phyloP scores from a whole-genome alignment of 2,329 filamentous ascomycete genomes.

The Fusarium abutilonis region DNA sequence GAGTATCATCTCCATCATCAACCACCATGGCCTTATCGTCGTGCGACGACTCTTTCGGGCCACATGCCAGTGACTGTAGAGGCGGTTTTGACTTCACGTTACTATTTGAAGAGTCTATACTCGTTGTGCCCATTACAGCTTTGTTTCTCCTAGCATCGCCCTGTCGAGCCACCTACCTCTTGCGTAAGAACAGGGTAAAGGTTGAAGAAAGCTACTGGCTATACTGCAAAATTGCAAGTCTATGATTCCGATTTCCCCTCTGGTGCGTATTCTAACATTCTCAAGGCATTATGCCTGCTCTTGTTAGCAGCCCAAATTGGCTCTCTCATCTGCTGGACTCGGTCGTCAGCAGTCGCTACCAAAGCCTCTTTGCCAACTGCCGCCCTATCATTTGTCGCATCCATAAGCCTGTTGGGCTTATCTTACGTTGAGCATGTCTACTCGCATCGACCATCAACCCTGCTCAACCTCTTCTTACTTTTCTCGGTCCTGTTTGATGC shows the following conservation, averaged over 20 bases:
- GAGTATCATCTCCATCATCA: no score
- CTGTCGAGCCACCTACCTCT: slow-evolving; percentile 22
- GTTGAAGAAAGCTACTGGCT: slow-evolving; percentile 33
- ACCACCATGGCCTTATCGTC: slow-evolving; percentile 15
- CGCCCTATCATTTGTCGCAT: slow-evolving; percentile 23
- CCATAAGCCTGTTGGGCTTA: slow-evolving; percentile 12
- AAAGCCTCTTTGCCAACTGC: slow-evolving; percentile 27
- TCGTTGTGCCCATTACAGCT: slow-evolving; percentile 43
- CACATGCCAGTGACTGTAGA: slow-evolving; percentile 46
- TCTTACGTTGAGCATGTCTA: slow-evolving; percentile 37
- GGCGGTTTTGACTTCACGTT: slow-evolving; percentile 61
- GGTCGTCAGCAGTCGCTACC: slow-evolving; percentile 9
- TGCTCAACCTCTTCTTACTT: slow-evolving; percentile 29
- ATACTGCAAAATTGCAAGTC: slow-evolving; percentile 36
- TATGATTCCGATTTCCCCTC: background rate
- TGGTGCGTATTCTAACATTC: slow-evolving; percentile 18
- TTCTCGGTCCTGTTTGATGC: slow-evolving; percentile 30
- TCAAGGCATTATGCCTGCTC: slow-evolving; percentile 11
- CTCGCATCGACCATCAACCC: slow-evolving; percentile 33
- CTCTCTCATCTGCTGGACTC: slow-evolving; percentile 24
- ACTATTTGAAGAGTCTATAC: slow-evolving; percentile 53
- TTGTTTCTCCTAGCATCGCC: slow-evolving; percentile 46
- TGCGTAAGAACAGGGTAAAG: slow-evolving; percentile 36
- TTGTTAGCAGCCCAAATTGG: slow-evolving; percentile 24
- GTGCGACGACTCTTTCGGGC: slow-evolving; percentile 38